Evolutionary conservation across 805 yeast species (phyloP), one percentile per base, ranked within the genome.

Genomic region (Soucietia sequanensis): DNA sequence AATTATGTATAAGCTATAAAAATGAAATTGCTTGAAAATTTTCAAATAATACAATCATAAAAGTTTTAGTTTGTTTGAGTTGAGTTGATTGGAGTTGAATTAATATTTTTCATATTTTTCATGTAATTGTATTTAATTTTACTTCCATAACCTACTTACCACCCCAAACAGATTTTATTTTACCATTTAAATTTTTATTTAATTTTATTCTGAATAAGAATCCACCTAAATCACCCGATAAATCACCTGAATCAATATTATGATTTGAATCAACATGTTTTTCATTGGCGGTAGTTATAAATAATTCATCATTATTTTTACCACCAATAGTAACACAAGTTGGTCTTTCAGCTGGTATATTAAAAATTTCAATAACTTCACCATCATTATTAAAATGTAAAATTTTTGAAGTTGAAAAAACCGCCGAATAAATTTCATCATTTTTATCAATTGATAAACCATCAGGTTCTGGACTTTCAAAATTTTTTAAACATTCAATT

Each of bases 241-340:
- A 46, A 41, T 52, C 57, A 1, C 25, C 26, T 2, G 62, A 41
- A 33, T 54, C 56, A 20, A 56, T 46, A 2, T 20, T 28, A 5
- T 50, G 54, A 16, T 47, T 47, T 5, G 60, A 58, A 32, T 77
- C 76, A 13, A 58, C 65, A 34, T 70, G 61, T 31, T 74, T 54
- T 37, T 64, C 51, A 44, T 78, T 76, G 2, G 83, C 95, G 13
- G 81, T 72, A 3, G 95, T 84, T 23, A 87, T 76, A 47, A 74
- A 81, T 36, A 88, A 43, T 33, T 78, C 81, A 49, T 78, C 74
- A 35, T 65, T 51, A 13, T 76, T 58, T 17, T 54, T 52, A 5
- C 89, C 95, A n/a, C 84, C 82, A 39, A 84, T 70, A 2, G 81
- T 72, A 26, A 81, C 80, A 44, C 95, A 84, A 4, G 86, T 73